Conservation (phyloP, 768 basidiomycete genomes). For the Ephemerocybe angulata region DNA sequence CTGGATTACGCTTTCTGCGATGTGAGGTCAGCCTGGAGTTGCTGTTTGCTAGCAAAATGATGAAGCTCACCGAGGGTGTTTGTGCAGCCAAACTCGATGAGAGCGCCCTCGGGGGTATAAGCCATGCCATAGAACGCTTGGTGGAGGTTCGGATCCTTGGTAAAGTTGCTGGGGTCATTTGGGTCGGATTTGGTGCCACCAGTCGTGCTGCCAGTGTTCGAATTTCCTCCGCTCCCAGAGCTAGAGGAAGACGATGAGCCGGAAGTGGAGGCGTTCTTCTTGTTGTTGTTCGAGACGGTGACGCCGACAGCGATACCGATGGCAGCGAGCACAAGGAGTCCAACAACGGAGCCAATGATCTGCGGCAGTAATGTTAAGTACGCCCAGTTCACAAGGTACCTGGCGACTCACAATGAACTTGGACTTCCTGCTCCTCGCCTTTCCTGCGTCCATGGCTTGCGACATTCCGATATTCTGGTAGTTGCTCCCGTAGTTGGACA, state of each 20-base stretch:
- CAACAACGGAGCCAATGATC: constrained; percentile 51
- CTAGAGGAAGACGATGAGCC: not conserved
- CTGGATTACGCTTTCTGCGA: constrained; percentile 53
- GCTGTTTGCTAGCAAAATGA: not conserved
- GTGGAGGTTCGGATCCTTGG: constrained; percentile 59
- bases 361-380: constrained; percentile 21
- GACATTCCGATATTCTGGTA: constrained; percentile 20
- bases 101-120: constrained; percentile 75
- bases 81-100: constrained; percentile 61
- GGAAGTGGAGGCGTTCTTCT: constrained; percentile 15
- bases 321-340: constrained; percentile 48
- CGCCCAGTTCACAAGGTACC: constrained; percentile 1
- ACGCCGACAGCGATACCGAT: constrained; percentile 65
- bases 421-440: constrained; percentile 35
- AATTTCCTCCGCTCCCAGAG: constrained; percentile 10
- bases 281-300: constrained; percentile 52
- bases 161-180: constrained; percentile 4
- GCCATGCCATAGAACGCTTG: constrained; percentile 83
- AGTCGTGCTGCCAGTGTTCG: constrained; percentile 6
- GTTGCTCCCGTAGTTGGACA: constrained; percentile 12
- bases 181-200: not conserved
- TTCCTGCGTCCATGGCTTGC: constrained; percentile 28
- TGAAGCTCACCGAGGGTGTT: constrained; percentile 38
- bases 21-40: not conserved
- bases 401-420: constrained; percentile 53